Evolutionary conservation across 2,329 filamentous ascomycete species (phyloP), one percentile per base, ranked within the genome.

Genomic region (Xylariaceae sp.): DNA sequence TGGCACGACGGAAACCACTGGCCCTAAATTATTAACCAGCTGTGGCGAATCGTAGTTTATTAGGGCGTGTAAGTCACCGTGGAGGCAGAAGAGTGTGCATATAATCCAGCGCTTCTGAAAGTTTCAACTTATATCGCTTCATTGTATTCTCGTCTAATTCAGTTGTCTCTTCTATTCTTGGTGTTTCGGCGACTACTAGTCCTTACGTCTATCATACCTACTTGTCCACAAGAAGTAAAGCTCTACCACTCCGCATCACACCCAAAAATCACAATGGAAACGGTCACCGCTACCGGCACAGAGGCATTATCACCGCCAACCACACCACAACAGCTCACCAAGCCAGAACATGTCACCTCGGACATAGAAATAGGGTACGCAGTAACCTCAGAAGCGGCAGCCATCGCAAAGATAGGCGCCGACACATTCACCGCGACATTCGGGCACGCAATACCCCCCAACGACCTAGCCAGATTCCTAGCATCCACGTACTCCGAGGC

Each of bases 381-480:
- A 2, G 34, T 56, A 4, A 13, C 50, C 21, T 58, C 60, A 10
- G 66, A 68, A 15, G 65, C 65, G 0, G 51, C 55, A 5, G 58
- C 61, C 9, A 65, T 68, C 39, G 63, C 65, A 6, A 50, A 52
- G 12, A 51, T 68, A 22, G 66, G 65, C 47, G 59, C 61, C 16
- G 57, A 59, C 29, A 62, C 60, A 2, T 68, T 65, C 56, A 61
- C 64, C 8, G 59, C 57, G 5, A 55, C 63, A n/a, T 68, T 65
- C 53, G 65, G 65, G 0, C 55, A 51, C 47, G 61, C 61, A 1
- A 59, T 67, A 2, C 57, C 65, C 1, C 50, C 56, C 1, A 49
- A 53, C 7, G 65, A 68, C 44, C 53, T 68, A 0, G 65, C 62
- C 12, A 36, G 40, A 1, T 67, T 59, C 52, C 40, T 68, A 1